These are phyloP conservation scores for Obba rivulosa DNA, from an alignment of 768 basidiomycete species.

Conservation along the genomic window DNA sequence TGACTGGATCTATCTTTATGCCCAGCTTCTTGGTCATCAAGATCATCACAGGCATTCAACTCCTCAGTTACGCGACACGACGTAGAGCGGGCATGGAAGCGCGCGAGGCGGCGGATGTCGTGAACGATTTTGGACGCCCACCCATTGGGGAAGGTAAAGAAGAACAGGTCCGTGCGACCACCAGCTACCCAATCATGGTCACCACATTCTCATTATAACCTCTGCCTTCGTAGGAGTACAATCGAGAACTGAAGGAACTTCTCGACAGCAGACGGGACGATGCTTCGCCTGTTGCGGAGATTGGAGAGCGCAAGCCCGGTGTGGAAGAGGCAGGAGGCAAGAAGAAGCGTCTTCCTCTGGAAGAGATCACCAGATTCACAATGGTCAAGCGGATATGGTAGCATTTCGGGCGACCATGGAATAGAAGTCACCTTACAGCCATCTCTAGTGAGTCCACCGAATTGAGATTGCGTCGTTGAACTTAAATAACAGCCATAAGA, in stretches of 20 bases:
- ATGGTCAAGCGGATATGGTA: constrained; percentile 93
- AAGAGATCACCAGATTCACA: constrained; percentile 89
- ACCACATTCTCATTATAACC: neutral
- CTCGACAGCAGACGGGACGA: constrained; percentile 70
- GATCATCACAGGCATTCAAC: constrained; percentile 84
- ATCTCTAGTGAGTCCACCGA: too few relatives aligned
- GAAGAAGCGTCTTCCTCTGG: constrained; percentile 65
- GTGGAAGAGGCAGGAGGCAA: constrained; percentile 29
- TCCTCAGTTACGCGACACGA: constrained; percentile 77
- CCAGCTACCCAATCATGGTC: neutral
- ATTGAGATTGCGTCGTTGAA: too few relatives aligned
- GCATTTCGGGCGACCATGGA: constrained; percentile 1
- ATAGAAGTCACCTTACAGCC: neutral
- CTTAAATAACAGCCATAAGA: too few relatives aligned
- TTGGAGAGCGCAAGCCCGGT: constrained; percentile 47
- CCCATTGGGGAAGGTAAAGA: constrained; percentile 88
- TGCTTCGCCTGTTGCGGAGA: constrained; percentile 59
- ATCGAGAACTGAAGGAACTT: constrained; percentile 70
- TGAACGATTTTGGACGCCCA: constrained; percentile 88
- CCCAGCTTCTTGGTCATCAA: constrained; percentile 79
- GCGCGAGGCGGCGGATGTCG: constrained; percentile 62
- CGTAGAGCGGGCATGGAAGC: constrained; percentile 74
- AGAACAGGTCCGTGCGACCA: constrained; percentile 54
- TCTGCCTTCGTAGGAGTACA: constrained; percentile 54
- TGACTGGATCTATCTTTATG: neutral